phyloP scores from a whole-genome alignment of 805 yeast species.

The Schwanniomyces yamadae region DNA sequence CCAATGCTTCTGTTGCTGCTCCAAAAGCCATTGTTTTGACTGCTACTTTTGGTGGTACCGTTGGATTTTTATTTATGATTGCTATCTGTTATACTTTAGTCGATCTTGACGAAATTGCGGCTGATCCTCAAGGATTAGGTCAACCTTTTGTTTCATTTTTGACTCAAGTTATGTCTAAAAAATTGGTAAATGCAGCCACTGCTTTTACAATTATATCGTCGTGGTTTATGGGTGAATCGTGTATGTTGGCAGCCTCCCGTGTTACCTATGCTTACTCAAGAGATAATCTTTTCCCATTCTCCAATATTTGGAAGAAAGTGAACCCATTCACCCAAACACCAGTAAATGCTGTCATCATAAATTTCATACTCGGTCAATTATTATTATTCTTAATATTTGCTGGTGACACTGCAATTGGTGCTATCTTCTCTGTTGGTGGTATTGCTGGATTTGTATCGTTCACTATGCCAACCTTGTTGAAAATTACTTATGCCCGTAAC shows the following conservation, averaged over 20 bases:
- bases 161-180: constrained; percentile 45
- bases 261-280: constrained; percentile 68
- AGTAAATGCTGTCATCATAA: constrained; percentile 61
- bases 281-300: constrained; percentile 64
- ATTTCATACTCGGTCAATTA: constrained; percentile 54
- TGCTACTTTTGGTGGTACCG: constrained; percentile 50
- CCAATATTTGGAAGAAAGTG: constrained; percentile 49
- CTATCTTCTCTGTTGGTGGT: constrained; percentile 72
- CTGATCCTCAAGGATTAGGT: constrained; percentile 48
- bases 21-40: constrained; percentile 69
- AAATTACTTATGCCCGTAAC: constrained; percentile 53
- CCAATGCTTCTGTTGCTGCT: constrained; percentile 61
- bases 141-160: constrained; percentile 61
- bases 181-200: constrained; percentile 36
- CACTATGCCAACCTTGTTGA: constrained; percentile 59
- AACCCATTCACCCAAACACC: constrained; percentile 58
- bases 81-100: constrained; percentile 63
- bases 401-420: constrained; percentile 64
- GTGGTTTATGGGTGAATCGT: constrained; percentile 40
- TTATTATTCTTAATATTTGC: constrained; percentile 59
- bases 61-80: constrained; percentile 58
- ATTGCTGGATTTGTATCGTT: constrained; percentile 68
- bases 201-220: constrained; percentile 40
- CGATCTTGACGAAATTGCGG: constrained; percentile 45
- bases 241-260: constrained; percentile 65